Conservation (phyloP, 2,329 filamentous ascomycete genomes). For the Aspergillus awamori region DNA sequence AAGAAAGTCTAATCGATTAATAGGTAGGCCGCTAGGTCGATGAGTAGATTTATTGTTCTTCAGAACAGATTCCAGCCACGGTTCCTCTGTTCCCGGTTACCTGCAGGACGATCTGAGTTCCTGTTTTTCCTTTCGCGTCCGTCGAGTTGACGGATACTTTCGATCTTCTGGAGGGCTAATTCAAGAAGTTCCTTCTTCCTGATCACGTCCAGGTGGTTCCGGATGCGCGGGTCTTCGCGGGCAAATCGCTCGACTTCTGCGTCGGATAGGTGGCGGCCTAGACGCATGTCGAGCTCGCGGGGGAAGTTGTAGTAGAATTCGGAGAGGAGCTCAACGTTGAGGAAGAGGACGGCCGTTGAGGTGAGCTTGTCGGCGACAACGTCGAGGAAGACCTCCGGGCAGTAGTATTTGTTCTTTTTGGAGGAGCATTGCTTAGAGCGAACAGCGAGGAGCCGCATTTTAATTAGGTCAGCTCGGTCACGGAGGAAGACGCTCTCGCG, state of each 20-base stretch:
- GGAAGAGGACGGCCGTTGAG: slow-evolving; percentile 90
- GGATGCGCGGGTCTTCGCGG: slow-evolving; percentile 87
- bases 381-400: slow-evolving; percentile 96
- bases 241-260: slow-evolving; percentile 88
- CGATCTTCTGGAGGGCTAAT: slow-evolving; percentile 93
- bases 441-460: slow-evolving; percentile 83
- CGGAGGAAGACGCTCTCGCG: slow-evolving; percentile 92
- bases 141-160: slow-evolving; percentile 82
- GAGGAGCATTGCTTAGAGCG: slow-evolving; percentile 87
- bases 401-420: slow-evolving; percentile 91
- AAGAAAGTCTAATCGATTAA: not conserved
- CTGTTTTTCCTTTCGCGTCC: slow-evolving; percentile 65
- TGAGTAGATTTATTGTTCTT: slow-evolving; percentile 22
- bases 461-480: slow-evolving; percentile 85
- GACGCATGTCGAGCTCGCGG: slow-evolving; percentile 81
- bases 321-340: slow-evolving; percentile 93
- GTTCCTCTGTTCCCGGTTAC: slow-evolving; percentile 40
- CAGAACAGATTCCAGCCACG: slow-evolving; percentile 50
- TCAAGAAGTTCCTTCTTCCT: slow-evolving; percentile 89
- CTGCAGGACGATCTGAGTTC: slow-evolving; percentile 39
- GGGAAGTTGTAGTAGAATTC: slow-evolving; percentile 99
- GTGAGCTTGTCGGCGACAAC: slow-evolving; percentile 94
- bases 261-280: slow-evolving; percentile 77
- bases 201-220: slow-evolving; percentile 87
- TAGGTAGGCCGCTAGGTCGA: not conserved